phyloP scores from a whole-genome alignment of 23 red algal species.

The Agarophyton chilense region DNA sequence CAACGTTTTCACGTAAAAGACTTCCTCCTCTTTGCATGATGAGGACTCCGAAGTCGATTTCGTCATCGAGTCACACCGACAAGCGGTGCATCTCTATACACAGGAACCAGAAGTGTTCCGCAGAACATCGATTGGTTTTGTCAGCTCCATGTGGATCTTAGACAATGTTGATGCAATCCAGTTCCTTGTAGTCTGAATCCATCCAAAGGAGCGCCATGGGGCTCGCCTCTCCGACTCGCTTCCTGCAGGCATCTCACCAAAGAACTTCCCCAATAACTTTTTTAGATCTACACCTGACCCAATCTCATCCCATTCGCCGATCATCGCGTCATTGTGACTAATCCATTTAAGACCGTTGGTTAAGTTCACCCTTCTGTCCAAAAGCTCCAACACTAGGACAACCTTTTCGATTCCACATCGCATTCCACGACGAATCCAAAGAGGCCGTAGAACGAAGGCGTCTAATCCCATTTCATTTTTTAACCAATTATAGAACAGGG shows the following conservation, averaged over 20 bases:
- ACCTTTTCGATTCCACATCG: conserved; percentile 1
- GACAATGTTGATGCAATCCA: not conserved
- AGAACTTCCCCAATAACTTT: not conserved
- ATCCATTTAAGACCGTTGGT: not conserved
- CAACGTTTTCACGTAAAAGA: no score
- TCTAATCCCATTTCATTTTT: not conserved
- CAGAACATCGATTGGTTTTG: not conserved
- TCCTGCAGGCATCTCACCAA: not conserved
- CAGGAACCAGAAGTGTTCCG: conserved; percentile 8
- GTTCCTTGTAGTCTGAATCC: not conserved
- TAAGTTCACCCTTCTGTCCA: not conserved
- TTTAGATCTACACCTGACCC: not conserved
- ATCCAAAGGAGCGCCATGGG: conserved; percentile 9
- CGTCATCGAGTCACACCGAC: not conserved
- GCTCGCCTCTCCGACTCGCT: not conserved
- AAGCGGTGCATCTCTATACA: not conserved
- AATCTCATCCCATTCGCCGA: not conserved
- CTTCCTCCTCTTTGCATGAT: no score
- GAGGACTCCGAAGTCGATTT: conserved; percentile 23
- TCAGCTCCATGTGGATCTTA: not conserved
- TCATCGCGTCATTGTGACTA: not conserved
- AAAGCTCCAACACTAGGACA: conserved; percentile 4
- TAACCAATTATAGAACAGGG: no score
- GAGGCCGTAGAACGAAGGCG: conserved; percentile 8
- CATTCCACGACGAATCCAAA: not conserved